Evolutionary conservation across 768 basidiomycete species (phyloP), one percentile per base, ranked within the genome.

Genomic region (Leccinellum luteum): DNA sequence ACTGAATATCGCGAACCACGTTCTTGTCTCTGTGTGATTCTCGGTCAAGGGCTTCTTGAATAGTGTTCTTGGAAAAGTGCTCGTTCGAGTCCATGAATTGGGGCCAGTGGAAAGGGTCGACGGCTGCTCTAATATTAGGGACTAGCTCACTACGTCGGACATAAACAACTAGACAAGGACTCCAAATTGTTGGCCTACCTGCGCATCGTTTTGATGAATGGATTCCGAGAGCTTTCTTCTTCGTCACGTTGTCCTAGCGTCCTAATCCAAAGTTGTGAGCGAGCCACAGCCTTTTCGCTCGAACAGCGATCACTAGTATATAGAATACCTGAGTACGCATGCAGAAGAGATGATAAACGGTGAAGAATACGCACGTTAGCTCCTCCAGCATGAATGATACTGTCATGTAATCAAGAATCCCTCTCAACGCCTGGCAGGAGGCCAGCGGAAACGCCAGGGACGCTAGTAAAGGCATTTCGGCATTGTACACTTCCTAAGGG

Each of bases 331-430:
- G 34, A 58, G 30, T 56, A 23, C 9, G 21, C 9, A 4, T 54
- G 23, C 23, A 43, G 13, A 59, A 1, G 19, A 52, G 35, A 47
- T 8, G 14, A 12, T 34, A 17, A 17, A 57, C 15, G 17, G 7
- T 2, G 1, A 41, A 10, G 38, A 10, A n/a, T 45, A 27, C 65
- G 21, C 54, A 66, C 70, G 70, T 71, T 34, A 69, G 43, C 38
- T 68, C 66, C 50, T 71, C 70, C 8, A 72, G 60, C 66, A 72
- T 69, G 55, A 72, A 70, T 8, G 70, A 72, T 15, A 54, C 21
- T 13, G 66, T 69, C 69, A 72, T 72, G 19, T 69, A 71, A 47
- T 63, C 56, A 27, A 67, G 60, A 19, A 71, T 71, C 14, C 48
- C 65, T 31, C 60, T 60, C 59, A 70, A 41, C 41, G 64, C 61